Base-by-base conservation (phyloP, 2,329 filamentous ascomycete genomes). In the Cercospora sp. region DNA sequence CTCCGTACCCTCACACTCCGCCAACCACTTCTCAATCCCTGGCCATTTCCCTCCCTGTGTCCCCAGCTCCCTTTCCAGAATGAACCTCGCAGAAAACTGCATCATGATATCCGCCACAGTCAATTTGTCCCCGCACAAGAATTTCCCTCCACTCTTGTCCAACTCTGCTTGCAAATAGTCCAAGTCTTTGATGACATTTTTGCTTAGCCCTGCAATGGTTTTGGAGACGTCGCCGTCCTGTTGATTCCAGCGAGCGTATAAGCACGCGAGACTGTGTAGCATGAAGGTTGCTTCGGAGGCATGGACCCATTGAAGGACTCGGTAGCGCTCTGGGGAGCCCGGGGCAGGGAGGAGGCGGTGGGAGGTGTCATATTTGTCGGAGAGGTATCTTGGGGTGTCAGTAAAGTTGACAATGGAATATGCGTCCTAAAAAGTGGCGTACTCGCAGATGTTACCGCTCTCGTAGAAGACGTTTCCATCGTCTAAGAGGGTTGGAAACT, bases 401-500 rank as follows among this genome's bases (percentile, higher is more conserved):
- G 45, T 21, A 1, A 4, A 43, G 32, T 26, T 43, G 10, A 32
- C 9, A 7, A 18, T 16, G 37, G 9, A 3, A 12, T 13, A 40
- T 30, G 10, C 8, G 24, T 37, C n/a, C 3, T 5, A 32, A 30
- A 7, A 16, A 5, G 1, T 16, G 28, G 68, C 79, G 51, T n/a
- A n/a, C 81, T 85, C 82, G 40, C 77, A 80, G 61, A 85, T 84
- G 16, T 80, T 82, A 3, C 82, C 81, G 69, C 82, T 84, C 74
- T 85, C 83, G 49, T 77, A 76, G 6, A 83, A 66, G 0, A 75
- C 74, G n/a, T 82, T 61, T 8, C 78, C 77, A 7, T 79, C 80
- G 71, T 85, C 83, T 58, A 77, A 76, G 13, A 85, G 71, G 1
- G 79, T 78, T 0, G 83, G 84, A 16, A 82, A 81, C 63, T 84